phyloP scores from a whole-genome alignment of 2,329 filamentous ascomycete genomes.

The Elsinoe fawcettii region DNA sequence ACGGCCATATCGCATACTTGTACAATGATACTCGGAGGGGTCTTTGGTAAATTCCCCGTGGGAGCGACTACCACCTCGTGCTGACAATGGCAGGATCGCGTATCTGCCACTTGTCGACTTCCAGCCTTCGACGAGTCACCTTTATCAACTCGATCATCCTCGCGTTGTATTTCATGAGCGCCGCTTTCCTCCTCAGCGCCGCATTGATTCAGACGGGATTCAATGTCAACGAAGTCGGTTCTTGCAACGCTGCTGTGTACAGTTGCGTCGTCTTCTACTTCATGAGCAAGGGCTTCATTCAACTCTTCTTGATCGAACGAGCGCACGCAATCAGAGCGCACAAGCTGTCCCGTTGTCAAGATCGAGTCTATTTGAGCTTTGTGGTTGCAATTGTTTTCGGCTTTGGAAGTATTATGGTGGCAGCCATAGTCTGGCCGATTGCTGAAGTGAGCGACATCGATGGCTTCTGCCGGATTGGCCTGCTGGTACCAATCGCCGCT shows the following conservation, averaged over 20 bases:
- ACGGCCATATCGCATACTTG: constrained; percentile 2
- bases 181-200: constrained; percentile 30
- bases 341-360: constrained; percentile 26
- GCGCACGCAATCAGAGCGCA: constrained; percentile 33
- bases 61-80: not conserved
- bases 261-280: constrained; percentile 34
- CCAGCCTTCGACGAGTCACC: constrained; percentile 22
- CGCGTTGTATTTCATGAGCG: constrained; percentile 30
- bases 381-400: constrained; percentile 21
- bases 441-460: constrained; percentile 27
- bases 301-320: constrained; percentile 37
- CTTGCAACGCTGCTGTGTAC: constrained; percentile 31
- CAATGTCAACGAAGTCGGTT: constrained; percentile 21
- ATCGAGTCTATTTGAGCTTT: constrained; percentile 31
- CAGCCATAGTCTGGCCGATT: constrained; percentile 25
- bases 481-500: constrained; percentile 31
- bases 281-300: constrained; percentile 30
- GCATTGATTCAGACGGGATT: constrained; percentile 30
- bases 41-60: not conserved
- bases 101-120: constrained; percentile 8
- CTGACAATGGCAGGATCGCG: constrained; percentile 14
- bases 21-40: not conserved
- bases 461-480: constrained; percentile 33
- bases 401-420: constrained; percentile 20
- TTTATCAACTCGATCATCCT: constrained; percentile 31